Conservation (phyloP, 768 basidiomycete species). For the Rhizopogon vinicolor region DNA sequence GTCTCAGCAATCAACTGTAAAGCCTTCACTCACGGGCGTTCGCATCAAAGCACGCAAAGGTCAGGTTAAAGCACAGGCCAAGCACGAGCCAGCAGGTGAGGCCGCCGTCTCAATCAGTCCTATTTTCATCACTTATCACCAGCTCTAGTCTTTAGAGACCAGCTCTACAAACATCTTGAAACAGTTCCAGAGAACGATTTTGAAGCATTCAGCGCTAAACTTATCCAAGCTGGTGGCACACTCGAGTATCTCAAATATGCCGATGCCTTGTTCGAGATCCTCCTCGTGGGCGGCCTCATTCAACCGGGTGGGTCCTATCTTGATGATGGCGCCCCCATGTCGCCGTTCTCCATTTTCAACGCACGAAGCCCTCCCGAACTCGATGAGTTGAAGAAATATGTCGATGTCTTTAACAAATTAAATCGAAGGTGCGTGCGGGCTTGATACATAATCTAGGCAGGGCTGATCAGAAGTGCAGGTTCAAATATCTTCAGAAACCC, state of each 20-base stretch:
- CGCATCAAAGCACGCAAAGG: constrained; percentile 92
- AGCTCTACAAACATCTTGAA: constrained; percentile 88
- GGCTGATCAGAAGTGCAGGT: constrained; percentile 44
- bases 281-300: constrained; percentile 92
- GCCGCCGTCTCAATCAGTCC: background rate
- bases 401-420: constrained; percentile 93
- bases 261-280: constrained; percentile 92
- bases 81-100: constrained; percentile 82
- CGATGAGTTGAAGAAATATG: constrained; percentile 87
- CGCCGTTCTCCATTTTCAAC: constrained; percentile 85
- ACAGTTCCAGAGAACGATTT: constrained; percentile 77
- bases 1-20: constrained; percentile 86
- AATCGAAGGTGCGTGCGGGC: constrained; percentile 69
- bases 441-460: background rate
- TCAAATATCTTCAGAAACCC: constrained; percentile 98
- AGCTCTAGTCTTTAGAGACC: constrained; percentile 81
- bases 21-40: constrained; percentile 91
- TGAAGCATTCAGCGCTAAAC: constrained; percentile 75
- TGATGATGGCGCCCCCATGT: constrained; percentile 81
- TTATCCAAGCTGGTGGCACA: constrained; percentile 87
- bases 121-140: constrained; percentile 5
- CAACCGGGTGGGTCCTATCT: constrained; percentile 93
- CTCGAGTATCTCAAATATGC: constrained; percentile 98
- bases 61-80: constrained; percentile 87
- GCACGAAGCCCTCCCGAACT: constrained; percentile 74